phyloP scores from a whole-genome alignment of 1,284 basidiomycete species.

The Fomitopsis schrenkii region DNA sequence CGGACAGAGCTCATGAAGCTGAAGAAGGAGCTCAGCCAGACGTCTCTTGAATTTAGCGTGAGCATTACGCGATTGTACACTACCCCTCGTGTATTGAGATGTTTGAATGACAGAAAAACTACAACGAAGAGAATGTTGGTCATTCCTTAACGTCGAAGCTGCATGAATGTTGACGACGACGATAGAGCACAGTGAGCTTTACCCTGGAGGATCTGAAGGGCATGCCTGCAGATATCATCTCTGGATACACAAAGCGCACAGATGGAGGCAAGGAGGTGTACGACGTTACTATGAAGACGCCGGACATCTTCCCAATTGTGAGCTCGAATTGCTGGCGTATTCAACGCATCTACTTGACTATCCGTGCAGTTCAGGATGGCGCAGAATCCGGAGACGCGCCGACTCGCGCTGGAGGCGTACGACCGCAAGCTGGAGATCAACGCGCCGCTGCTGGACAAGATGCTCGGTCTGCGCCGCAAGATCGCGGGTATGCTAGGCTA shows the following conservation, averaged over 20 bases:
- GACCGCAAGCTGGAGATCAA: slow-evolving; percentile 69
- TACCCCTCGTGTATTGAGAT: background rate
- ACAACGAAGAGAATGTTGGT: slow-evolving; percentile 77
- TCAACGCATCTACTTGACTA: background rate
- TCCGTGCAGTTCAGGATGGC: slow-evolving; percentile 74
- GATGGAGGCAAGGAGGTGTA: slow-evolving; percentile 55
- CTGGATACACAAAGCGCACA: slow-evolving; percentile 64
- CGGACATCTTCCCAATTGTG: slow-evolving; percentile 77
- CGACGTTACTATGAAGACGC: slow-evolving; percentile 68
- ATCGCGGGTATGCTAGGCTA: slow-evolving; percentile 69
- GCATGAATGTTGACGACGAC: background rate
- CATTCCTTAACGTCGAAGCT: background rate
- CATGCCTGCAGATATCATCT: slow-evolving; percentile 72
- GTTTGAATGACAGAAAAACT: slow-evolving; percentile 60
- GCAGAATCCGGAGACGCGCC: slow-evolving; percentile 62
- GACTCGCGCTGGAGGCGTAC: slow-evolving; percentile 57
- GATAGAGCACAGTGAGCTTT: slow-evolving; percentile 58
- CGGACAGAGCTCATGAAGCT: slow-evolving; percentile 51
- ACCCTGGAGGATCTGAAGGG: slow-evolving; percentile 73
- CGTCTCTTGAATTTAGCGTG: slow-evolving; percentile 71
- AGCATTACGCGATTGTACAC: slow-evolving; percentile 20
- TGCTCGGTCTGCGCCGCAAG: slow-evolving; percentile 63
- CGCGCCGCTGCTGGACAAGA: slow-evolving; percentile 61
- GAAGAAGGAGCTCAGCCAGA: slow-evolving; percentile 68
- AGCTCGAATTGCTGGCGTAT: slow-evolving; percentile 16